Conservation (phyloP, 2,329 filamentous ascomycete species). For the Chrysoporthe deuterocubensis region DNA sequence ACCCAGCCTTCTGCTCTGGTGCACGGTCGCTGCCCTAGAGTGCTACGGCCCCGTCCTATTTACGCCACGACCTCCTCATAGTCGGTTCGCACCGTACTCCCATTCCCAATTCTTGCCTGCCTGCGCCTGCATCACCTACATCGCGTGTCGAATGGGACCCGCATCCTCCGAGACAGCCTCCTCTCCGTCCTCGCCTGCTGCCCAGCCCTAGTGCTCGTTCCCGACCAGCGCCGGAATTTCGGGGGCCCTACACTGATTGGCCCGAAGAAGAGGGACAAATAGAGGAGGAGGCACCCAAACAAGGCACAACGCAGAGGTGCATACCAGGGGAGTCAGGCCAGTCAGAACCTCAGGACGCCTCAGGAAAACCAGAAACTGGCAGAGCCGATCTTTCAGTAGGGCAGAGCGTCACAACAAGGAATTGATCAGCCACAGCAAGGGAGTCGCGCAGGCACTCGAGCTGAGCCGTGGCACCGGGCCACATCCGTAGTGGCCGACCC, state of each 20-base stretch:
- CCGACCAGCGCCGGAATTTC: slow-evolving; percentile 12
- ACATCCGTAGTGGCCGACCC: slow-evolving; percentile 25
- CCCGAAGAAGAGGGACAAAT: slow-evolving; percentile 7
- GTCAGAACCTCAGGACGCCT: slow-evolving; percentile 12
- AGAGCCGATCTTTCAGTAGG: slow-evolving; percentile 18
- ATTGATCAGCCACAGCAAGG: slow-evolving; percentile 26
- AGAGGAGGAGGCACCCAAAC: background rate
- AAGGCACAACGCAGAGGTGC: slow-evolving; percentile 16
- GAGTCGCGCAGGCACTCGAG: slow-evolving; percentile 26
- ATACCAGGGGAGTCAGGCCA: slow-evolving; percentile 20
- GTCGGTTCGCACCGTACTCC: slow-evolving; percentile 16
- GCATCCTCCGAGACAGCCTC: slow-evolving; percentile 21
- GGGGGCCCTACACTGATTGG: slow-evolving; percentile 14
- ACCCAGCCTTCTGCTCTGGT: slow-evolving; percentile 16
- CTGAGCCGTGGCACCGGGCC: slow-evolving; percentile 26
- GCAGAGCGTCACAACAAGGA: slow-evolving; percentile 11
- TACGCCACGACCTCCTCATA: slow-evolving; percentile 22
- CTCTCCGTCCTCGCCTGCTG: slow-evolving; percentile 14
- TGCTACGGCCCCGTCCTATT: slow-evolving; percentile 18
- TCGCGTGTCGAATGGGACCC: slow-evolving; percentile 25
- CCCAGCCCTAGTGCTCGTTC: slow-evolving; percentile 11
- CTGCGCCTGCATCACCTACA: slow-evolving; percentile 23
- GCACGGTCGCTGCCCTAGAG: slow-evolving; percentile 4
- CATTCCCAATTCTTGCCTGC: slow-evolving; percentile 16
- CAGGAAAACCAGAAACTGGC: slow-evolving; percentile 15